phyloP scores from a whole-genome alignment of 768 basidiomycete genomes.

The Imleria badia region DNA sequence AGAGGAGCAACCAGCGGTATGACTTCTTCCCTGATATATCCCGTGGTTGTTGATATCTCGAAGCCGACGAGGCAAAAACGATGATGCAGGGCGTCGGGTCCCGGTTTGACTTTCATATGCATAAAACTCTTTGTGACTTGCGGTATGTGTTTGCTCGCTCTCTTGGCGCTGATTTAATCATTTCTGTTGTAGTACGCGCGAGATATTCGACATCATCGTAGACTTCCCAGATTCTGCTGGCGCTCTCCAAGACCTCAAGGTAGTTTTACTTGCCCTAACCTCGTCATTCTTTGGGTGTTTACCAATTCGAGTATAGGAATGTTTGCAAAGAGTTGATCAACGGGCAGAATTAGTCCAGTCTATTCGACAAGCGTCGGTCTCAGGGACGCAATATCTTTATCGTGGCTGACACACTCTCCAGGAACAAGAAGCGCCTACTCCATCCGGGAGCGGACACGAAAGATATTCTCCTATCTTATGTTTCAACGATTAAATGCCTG shows the following conservation, averaged over 20 bases:
- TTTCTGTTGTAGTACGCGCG: constrained; percentile 51
- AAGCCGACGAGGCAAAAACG: constrained; percentile 68
- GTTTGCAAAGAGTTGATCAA: constrained; percentile 77
- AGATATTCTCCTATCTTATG: constrained; percentile 86
- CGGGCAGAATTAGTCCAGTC: constrained; percentile 72
- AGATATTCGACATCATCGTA: constrained; percentile 96
- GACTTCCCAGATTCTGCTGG: constrained; percentile 87
- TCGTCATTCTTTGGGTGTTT: neutral
- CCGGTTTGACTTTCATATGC: constrained; percentile 89
- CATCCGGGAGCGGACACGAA: constrained; percentile 97
- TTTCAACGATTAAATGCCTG: constrained; percentile 87
- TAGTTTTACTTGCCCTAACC: constrained; percentile 23
- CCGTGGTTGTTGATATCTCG: constrained; percentile 2
- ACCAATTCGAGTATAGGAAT: constrained; percentile 49
- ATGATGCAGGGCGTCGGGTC: constrained; percentile 78
- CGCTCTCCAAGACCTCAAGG: constrained; percentile 85
- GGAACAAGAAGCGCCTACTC: constrained; percentile 82
- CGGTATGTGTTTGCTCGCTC: constrained; percentile 49
- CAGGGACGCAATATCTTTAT: neutral
- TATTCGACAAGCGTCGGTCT: constrained; percentile 70
- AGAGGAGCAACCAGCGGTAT: constrained; percentile 57
- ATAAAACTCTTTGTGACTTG: constrained; percentile 86
- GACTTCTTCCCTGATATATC: constrained; percentile 19
- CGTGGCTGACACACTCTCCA: constrained; percentile 31
- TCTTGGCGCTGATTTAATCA: neutral